Evolutionary conservation across 495 filamentous ascomycete genomes (phyloP).

Genomic region (Aspergillus avenaceus): DNA sequence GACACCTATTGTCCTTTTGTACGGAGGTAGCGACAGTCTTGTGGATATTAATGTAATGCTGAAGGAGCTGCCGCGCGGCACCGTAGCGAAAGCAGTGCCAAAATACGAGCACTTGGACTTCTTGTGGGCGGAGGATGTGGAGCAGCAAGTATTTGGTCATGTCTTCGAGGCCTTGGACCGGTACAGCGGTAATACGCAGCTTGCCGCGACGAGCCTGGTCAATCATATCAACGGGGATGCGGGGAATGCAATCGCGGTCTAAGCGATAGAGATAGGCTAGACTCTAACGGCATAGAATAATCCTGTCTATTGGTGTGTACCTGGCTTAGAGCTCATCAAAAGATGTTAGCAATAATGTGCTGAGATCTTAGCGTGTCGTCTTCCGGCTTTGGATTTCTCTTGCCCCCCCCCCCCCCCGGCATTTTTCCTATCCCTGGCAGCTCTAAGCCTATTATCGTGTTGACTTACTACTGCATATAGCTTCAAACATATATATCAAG

Average conservation of each 20-base stretch:
- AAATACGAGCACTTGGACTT: conserved; percentile 98
- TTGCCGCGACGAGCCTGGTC: background rate
- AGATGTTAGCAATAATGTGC: background rate
- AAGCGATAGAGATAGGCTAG: background rate
- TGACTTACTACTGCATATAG: too few relatives aligned
- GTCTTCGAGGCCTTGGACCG: conserved; percentile 81
- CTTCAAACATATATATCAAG: too few relatives aligned
- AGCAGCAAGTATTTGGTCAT: conserved; percentile 80
- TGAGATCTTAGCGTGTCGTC: too few relatives aligned
- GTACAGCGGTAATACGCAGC: conserved; percentile 31
- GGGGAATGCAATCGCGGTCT: background rate
- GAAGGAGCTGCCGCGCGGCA: conserved; percentile 77
- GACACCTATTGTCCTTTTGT: conserved; percentile 89
- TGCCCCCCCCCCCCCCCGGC: too few relatives aligned
- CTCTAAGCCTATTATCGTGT: too few relatives aligned
- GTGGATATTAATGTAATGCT: conserved; percentile 95
- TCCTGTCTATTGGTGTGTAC: background rate
- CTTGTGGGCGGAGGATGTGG: conserved; percentile 86
- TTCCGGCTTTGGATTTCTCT: too few relatives aligned
- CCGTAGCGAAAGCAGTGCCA: conserved; percentile 74
- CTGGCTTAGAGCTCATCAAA: background rate
- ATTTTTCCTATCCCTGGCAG: too few relatives aligned
- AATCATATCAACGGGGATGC: conserved; percentile 7
- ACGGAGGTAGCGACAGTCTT: conserved; percentile 87
- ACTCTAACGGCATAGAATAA: too few relatives aligned